A percentile compares a stretch with the other conserved stretches of the same genome.
Conservation (phyloP, 2,329 filamentous ascomycete species). For the Ophiostoma fasciatum region DNA sequence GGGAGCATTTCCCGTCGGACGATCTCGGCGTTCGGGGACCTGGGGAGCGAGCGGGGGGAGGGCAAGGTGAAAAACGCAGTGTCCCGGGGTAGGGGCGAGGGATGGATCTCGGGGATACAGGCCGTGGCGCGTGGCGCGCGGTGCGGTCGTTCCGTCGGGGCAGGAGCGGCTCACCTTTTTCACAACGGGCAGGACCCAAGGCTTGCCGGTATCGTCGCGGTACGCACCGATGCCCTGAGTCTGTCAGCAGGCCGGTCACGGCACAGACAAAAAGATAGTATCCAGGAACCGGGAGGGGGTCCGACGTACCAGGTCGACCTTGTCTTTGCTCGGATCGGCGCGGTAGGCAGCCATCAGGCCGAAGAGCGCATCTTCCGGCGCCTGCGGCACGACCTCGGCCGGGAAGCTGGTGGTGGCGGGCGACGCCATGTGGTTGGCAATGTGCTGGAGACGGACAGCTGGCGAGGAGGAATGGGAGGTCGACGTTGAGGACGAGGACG, state of each 20-base stretch:
- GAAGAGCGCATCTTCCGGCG: conserved; percentile 90
- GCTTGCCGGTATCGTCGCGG: conserved; percentile 87
- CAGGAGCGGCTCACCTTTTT: conserved; percentile 94
- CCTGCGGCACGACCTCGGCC: conserved; percentile 65
- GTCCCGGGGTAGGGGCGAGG: too few relatives aligned
- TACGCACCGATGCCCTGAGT: conserved; percentile 71
- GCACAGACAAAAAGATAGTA: not conserved
- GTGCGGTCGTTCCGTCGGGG: too few relatives aligned
- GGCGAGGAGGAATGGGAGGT: conserved; percentile 3
- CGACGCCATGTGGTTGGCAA: conserved; percentile 50
- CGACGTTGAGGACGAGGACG: not conserved
- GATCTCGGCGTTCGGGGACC: too few relatives aligned
- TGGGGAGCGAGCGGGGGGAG: too few relatives aligned
- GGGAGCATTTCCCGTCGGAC: too few relatives aligned
- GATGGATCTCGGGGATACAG: too few relatives aligned
- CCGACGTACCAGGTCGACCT: conserved; percentile 71
- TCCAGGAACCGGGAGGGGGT: conserved; percentile 1
- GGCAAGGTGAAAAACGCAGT: too few relatives aligned
- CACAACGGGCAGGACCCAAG: conserved; percentile 91
- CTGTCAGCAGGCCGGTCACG: not conserved
- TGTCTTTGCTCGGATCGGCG: conserved; percentile 60
- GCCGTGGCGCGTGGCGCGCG: too few relatives aligned
- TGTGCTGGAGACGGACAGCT: conserved; percentile 38
- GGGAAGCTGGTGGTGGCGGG: conserved; percentile 49
- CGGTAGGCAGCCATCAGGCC: conserved; percentile 80